Percentiles rank a stretch among this genome's conserved stretches.
These are phyloP conservation scores for Dictyophora rubrovolvata DNA, from an alignment of 768 basidiomycete genomes.

Conservation along the genomic window DNA sequence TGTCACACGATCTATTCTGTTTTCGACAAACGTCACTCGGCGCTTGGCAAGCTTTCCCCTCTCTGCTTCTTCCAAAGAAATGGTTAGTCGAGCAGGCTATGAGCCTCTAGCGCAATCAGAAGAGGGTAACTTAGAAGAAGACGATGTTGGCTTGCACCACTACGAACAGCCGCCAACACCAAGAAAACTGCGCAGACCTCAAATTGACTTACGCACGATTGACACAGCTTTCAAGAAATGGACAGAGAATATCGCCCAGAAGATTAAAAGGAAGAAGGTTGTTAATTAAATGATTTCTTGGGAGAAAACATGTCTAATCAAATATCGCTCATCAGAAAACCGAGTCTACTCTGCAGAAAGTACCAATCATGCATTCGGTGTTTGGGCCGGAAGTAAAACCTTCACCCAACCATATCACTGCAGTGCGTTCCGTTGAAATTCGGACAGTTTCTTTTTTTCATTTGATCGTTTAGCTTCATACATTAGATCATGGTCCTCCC, in stretches of 20 bases:
- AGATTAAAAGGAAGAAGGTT: slow-evolving; percentile 65
- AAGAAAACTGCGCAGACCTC: slow-evolving; percentile 24
- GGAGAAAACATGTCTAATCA: not conserved
- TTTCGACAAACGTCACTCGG: not conserved
- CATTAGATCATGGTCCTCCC: slow-evolving; percentile 68
- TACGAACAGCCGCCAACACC: slow-evolving; percentile 14
- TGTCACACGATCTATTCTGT: not conserved
- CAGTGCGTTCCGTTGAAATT: slow-evolving; percentile 22
- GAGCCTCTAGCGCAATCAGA: slow-evolving; percentile 34
- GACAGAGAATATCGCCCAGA: slow-evolving; percentile 81
- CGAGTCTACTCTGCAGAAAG: slow-evolving; percentile 45
- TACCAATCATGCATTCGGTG: slow-evolving; percentile 70
- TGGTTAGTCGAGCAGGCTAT: slow-evolving; percentile 38
- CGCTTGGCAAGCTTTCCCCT: not conserved
- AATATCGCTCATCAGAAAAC: slow-evolving; percentile 16
- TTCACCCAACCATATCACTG: slow-evolving; percentile 23
- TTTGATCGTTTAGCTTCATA: slow-evolving; percentile 44
- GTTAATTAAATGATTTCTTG: too few relatives aligned
- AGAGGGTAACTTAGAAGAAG: slow-evolving; percentile 28
- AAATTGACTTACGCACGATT: slow-evolving; percentile 69
- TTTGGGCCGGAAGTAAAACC: slow-evolving; percentile 54
- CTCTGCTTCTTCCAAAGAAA: slow-evolving; percentile 11
- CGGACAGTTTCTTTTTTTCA: too few relatives aligned
- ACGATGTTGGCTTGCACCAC: slow-evolving; percentile 24
- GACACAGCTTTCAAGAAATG: slow-evolving; percentile 83